Evolutionary conservation across 2,329 filamentous ascomycete genomes (phyloP), one percentile per base, ranked within the genome.

Genomic region (Aspergillus phoenicis): DNA sequence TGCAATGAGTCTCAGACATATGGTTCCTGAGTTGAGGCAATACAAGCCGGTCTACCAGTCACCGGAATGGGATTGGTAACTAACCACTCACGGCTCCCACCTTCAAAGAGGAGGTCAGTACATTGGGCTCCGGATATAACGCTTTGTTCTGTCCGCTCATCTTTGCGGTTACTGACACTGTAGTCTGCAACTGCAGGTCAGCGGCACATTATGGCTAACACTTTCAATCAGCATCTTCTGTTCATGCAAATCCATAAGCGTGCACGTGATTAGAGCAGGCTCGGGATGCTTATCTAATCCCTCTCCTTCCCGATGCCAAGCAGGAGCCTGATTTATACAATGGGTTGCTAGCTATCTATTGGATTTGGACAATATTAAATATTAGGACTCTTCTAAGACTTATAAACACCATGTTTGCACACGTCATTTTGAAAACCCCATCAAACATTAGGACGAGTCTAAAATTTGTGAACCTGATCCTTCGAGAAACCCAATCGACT

Each of bases 81-180:
- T 57, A 62, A 90, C 88, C 88, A 58, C 82, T 81, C 58, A 83
- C 73, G n/a, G 81, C 81, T 28, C 88, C 88, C 59, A 88, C 80
- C 68, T 87, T 84, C 52, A 89, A 71, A 22, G 87, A 82, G 20
- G 78, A 45, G 33, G 4, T 17, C 28, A 48, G 8, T 17, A 33
- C 26, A 49, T 47, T 36, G 8, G 54, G 30, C 15, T 45, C 17
- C 24, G 28, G 26, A 48, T 17, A 47, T 4, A 36, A 8, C 2
- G n/a, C 39, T 15, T 47, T 28, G 11, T n/a, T 22, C 24, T 56
- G 39, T 6, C 30, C 53, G 6, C 53, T 47, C 53, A 56, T 56
- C 11, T 41, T 56, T 30, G 39, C 24, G 7, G 53, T 26, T 45
- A 10, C 28, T n/a, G 52, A 24, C 26, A 15, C 43, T 41, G 26